phyloP scores from a whole-genome alignment of 805 yeast species.

The Metschnikowia continentalis region DNA sequence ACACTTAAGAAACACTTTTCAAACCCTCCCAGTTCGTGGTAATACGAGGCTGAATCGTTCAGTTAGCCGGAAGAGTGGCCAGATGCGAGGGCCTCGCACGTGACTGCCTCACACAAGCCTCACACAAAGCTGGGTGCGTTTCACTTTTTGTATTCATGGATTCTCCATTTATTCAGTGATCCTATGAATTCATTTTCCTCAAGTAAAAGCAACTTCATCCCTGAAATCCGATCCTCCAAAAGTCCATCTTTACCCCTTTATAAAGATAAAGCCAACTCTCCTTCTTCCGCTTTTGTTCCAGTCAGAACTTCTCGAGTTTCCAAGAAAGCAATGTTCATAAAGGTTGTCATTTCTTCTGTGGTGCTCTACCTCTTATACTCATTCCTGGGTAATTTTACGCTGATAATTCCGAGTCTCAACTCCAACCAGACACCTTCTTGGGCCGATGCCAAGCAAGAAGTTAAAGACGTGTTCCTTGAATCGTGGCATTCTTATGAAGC shows the following conservation, averaged over 20 bases:
- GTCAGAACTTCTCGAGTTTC: constrained; percentile 6
- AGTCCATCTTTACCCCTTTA: constrained; percentile 16
- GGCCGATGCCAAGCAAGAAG: constrained; percentile 50
- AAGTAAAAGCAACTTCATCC: constrained; percentile 8
- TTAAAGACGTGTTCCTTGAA: constrained; percentile 63
- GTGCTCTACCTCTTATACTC: constrained; percentile 13
- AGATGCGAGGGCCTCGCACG: not conserved
- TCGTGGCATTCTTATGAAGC: constrained; percentile 74
- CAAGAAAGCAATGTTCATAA: constrained; percentile 12
- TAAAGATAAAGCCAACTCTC: constrained; percentile 17
- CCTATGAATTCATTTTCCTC: constrained; percentile 15
- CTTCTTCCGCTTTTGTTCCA: constrained; percentile 7
- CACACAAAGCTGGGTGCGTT: not conserved
- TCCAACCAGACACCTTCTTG: constrained; percentile 25
- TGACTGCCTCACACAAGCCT: not conserved
- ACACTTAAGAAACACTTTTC: too few species aligned
- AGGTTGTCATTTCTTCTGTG: constrained; percentile 13
- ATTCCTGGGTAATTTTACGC: constrained; percentile 1
- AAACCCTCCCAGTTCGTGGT: too few species aligned
- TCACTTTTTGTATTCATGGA: not conserved
- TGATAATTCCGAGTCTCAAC: not conserved
- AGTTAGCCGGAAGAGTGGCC: not conserved
- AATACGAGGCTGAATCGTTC: too few species aligned
- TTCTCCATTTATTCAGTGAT: not conserved
- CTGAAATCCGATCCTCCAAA: constrained; percentile 10